These are phyloP conservation scores for Blastosporella zonata DNA, from an alignment of 1,284 basidiomycete species.

Conservation along the genomic window DNA sequence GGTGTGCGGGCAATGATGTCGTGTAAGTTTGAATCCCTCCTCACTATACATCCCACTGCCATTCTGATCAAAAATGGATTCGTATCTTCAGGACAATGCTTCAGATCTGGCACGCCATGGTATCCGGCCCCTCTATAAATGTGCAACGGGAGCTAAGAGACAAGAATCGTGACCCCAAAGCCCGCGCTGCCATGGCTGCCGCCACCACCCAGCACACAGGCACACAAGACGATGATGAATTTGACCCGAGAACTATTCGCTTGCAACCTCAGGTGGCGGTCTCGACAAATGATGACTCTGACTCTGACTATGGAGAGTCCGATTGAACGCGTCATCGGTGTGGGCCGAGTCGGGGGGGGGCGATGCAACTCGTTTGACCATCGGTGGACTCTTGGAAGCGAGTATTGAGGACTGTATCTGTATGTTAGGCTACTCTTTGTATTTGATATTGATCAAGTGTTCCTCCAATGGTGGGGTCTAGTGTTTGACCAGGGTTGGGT, in stretches of 20 bases:
- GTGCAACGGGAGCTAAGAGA: conserved; percentile 24
- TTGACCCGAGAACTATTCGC: conserved; percentile 28
- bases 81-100: conserved; percentile 24
- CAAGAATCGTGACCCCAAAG: conserved; percentile 1
- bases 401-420: too few species aligned
- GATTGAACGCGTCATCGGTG: too few species aligned
- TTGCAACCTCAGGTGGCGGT: neutral
- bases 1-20: conserved; percentile 41
- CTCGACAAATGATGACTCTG: conserved; percentile 3
- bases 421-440: neutral
- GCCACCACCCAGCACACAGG: neutral
- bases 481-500: neutral
- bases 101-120: conserved; percentile 32
- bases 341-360: too few species aligned
- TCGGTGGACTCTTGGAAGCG: too few species aligned
- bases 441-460: neutral
- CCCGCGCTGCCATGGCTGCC: neutral
- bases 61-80: neutral
- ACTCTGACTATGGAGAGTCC: conserved; percentile 20
- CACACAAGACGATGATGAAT: conserved; percentile 21
- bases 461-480: neutral
- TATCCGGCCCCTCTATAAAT: conserved; percentile 31
- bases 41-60: neutral
- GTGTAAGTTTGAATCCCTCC: conserved; percentile 22
- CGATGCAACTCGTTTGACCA: too few species aligned